These are phyloP conservation scores for Didymella keratinophila DNA, from an alignment of 2,329 filamentous ascomycete species.

Conservation along the genomic window DNA sequence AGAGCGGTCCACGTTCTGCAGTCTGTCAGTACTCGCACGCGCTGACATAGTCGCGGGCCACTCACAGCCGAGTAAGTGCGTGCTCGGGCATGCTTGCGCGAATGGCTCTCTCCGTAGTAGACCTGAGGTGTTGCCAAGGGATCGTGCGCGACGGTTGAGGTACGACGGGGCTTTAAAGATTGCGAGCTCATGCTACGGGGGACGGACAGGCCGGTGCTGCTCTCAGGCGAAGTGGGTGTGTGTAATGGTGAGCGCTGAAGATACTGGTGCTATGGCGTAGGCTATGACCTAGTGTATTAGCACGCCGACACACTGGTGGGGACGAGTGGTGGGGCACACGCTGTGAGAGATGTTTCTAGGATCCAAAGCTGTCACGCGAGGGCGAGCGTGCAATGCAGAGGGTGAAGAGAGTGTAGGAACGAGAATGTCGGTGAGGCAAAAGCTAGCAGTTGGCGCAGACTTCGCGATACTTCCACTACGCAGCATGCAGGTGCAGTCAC, in stretches of 20 bases:
- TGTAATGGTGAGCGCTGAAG: constrained; percentile 26
- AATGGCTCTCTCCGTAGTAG: constrained; percentile 65
- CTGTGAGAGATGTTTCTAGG: constrained; percentile 28
- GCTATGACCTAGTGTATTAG: constrained; percentile 23
- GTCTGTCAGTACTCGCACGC: constrained; percentile 20
- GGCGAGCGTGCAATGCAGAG: constrained; percentile 16
- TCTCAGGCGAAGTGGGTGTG: constrained; percentile 16
- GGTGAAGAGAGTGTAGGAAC: constrained; percentile 6
- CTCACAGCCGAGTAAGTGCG: constrained; percentile 66
- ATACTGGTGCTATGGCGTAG: constrained; percentile 32
- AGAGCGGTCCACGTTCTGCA: constrained; percentile 40
- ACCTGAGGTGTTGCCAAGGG: constrained; percentile 65
- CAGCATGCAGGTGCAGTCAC: constrained; percentile 12
- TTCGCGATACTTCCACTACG: constrained; percentile 3
- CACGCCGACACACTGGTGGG: constrained; percentile 14
- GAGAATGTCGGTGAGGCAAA: constrained; percentile 16
- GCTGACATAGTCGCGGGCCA: constrained; percentile 8
- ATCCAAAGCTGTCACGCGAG: constrained; percentile 26
- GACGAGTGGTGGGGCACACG: constrained; percentile 26
- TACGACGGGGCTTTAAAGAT: constrained; percentile 47
- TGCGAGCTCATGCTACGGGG: constrained; percentile 54
- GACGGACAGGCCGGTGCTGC: constrained; percentile 25
- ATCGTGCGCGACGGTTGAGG: constrained; percentile 57
- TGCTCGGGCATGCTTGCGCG: constrained; percentile 56
- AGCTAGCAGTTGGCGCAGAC: not conserved